Percentiles rank a stretch among this genome's conserved stretches.
Evolutionary conservation across 1,284 basidiomycete genomes (phyloP).

Genomic region (Tilletia horrida): DNA sequence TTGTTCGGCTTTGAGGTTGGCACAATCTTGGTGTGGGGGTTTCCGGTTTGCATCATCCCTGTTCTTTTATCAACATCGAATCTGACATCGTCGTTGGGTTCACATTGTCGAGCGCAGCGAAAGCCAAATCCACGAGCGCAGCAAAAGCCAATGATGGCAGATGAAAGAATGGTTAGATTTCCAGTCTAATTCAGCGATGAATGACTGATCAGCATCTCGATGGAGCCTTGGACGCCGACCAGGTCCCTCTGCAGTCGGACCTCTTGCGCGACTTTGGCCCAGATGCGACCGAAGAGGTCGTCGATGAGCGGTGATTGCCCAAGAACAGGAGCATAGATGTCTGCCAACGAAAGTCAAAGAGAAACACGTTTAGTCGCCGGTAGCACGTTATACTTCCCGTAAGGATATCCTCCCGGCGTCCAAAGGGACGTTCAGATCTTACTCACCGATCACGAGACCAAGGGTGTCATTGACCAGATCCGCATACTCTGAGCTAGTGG

Average conservation of each 20-base stretch:
- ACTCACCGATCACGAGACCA: conserved; percentile 75
- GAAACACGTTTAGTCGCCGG: conserved; percentile 1
- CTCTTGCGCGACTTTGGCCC: conserved; percentile 78
- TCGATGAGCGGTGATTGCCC: conserved; percentile 93
- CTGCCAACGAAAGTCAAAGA: conserved; percentile 57
- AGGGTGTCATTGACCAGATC: conserved; percentile 80
- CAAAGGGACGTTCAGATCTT: neutral
- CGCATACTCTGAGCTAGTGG: conserved; percentile 86
- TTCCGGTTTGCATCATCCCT: too few relatives aligned
- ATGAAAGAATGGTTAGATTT: too few relatives aligned
- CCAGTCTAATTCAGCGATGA: conserved; percentile 2
- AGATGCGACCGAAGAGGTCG: conserved; percentile 72
- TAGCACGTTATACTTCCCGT: neutral
- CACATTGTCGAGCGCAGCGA: too few relatives aligned
- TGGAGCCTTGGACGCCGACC: conserved; percentile 74
- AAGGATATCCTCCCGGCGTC: too few relatives aligned
- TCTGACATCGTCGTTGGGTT: too few relatives aligned
- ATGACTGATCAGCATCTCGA: conserved; percentile 81
- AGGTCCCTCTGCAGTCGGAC: conserved; percentile 86
- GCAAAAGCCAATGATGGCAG: too few relatives aligned
- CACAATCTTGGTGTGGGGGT: too few relatives aligned
- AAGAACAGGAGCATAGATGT: conserved; percentile 84
- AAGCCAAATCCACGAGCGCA: too few relatives aligned
- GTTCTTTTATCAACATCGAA: too few relatives aligned
- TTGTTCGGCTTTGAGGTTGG: too few relatives aligned